Conservation (phyloP, 352 stramenopile species). For the Phytophthora sansomeana region DNA sequence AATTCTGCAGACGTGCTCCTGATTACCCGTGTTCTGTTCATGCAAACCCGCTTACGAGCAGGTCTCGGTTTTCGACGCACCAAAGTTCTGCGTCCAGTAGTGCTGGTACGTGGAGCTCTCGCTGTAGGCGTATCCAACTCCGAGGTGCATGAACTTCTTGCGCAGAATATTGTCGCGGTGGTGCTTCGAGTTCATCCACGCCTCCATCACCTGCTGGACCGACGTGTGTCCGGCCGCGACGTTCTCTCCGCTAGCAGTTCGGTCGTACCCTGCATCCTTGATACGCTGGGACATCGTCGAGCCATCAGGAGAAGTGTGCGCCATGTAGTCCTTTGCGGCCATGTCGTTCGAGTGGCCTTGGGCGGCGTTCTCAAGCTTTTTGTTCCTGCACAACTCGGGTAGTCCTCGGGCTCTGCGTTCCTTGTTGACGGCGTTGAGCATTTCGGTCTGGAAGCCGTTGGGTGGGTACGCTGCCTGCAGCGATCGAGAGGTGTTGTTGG, state of each 20-base stretch:
- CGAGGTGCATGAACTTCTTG: slow-evolving; percentile 44
- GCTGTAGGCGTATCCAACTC: slow-evolving; percentile 45
- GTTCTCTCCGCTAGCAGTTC: slow-evolving; percentile 61
- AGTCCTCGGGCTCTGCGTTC: slow-evolving; percentile 50
- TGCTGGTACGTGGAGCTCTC: slow-evolving; percentile 43
- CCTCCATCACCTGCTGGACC: slow-evolving; percentile 51
- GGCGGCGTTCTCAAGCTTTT: slow-evolving; percentile 37
- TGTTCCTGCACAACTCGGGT: slow-evolving; percentile 49
- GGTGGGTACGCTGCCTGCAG: slow-evolving; percentile 28
- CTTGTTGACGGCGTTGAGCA: slow-evolving; percentile 62
- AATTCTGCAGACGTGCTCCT: background rate
- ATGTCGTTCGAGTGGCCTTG: slow-evolving; percentile 52
- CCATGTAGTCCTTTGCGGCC: slow-evolving; percentile 58
- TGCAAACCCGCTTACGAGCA: slow-evolving; percentile 23
- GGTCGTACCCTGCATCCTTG: slow-evolving; percentile 47
- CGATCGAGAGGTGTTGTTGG: slow-evolving; percentile 16
- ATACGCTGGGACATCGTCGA: slow-evolving; percentile 52
- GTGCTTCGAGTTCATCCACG: slow-evolving; percentile 61
- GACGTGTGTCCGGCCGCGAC: slow-evolving; percentile 53
- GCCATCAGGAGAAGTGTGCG: slow-evolving; percentile 53
- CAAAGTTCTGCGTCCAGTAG: slow-evolving; percentile 77
- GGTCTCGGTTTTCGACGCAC: slow-evolving; percentile 26
- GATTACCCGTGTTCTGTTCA: background rate
- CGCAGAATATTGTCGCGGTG: slow-evolving; percentile 63
- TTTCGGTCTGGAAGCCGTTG: slow-evolving; percentile 32